Percentiles rank a stretch among this genome's conserved stretches.
These are phyloP conservation scores for Cyclocybe aegerita DNA, from an alignment of 768 basidiomycete genomes.

Conservation along the genomic window DNA sequence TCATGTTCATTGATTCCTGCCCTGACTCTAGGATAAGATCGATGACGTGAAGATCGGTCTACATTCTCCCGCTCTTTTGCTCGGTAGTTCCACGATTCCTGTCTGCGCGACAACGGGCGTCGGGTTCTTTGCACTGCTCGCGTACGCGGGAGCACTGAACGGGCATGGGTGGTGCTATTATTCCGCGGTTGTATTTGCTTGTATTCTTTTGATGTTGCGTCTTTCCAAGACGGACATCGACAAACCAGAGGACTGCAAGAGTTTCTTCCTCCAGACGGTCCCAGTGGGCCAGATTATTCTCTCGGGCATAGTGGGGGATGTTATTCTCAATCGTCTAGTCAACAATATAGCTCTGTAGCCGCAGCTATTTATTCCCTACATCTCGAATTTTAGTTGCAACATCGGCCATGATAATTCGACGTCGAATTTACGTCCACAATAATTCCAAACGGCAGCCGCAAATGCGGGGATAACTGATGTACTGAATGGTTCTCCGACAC, in stretches of 20 bases:
- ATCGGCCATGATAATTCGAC: no score
- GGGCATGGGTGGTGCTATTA: not conserved
- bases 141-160: not conserved
- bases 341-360: not conserved
- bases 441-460: no score
- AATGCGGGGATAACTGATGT: no score
- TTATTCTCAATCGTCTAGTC: not conserved
- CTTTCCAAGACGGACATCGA: not conserved
- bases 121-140: not conserved
- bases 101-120: not conserved
- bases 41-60: constrained; percentile 5
- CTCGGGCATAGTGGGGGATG: not conserved
- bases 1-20: no score
- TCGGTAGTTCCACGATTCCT: not conserved
- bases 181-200: not conserved
- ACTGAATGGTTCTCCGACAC: no score
- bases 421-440: no score
- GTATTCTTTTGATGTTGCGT: not conserved
- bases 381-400: not conserved
- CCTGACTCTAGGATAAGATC: not conserved
- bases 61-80: constrained; percentile 1
- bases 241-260: not conserved
- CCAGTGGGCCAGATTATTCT: constrained; percentile 1
- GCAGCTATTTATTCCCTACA: not conserved
- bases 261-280: constrained; percentile 2